Base-by-base conservation (phyloP, 2,329 filamentous ascomycete genomes). In the Xylaria digitata region DNA sequence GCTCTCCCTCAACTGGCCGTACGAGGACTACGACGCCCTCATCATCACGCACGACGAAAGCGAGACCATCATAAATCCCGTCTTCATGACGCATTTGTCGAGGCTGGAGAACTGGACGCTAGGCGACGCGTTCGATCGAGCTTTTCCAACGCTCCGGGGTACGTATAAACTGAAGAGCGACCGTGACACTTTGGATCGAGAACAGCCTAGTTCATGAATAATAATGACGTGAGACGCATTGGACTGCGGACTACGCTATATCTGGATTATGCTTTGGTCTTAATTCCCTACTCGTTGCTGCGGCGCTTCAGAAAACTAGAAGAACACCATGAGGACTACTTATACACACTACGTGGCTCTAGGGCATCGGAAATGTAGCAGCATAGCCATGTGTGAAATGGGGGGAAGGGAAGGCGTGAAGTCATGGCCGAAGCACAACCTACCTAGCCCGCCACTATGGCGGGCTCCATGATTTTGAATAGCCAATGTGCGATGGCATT, bases 81-180 rank as follows among this genome's bases (percentile, higher is more conserved):
- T 93, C 0, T 97, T 97, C 77, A 92, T 96, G 79, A 84, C 88
- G 43, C 94, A 97, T 77, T 76, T 97, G 55, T 81, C 90, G 2
- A 85, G 92, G 49, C 75, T 94, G 45, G 86, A 89, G 66, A 97
- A 97, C 74, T 97, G 94, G 94, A 91, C 88, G 65, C 76, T 97
- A 1, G 93, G 93, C 0, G 85, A 87, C 5, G 82, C 83, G 1
- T 96, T 96, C 78, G 84, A 85, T 23, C 83, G 85, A 67, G 82
- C 85, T 0, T 93, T 91, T 73, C 92, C 93, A 0, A 77, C 76
- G 8, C 75, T 92, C 66, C 79, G 73, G 32, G 82, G 81, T 58
- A 82, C 80, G 21, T 85, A 78, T 69, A 80, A 79, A 32, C 64
- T 81, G 34, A 80, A 78, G 72, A 55, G 43, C 21, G 63, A 60